Base-by-base conservation (phyloP, 2,329 filamentous ascomycete species). In the Chaetothyriales sp. region DNA sequence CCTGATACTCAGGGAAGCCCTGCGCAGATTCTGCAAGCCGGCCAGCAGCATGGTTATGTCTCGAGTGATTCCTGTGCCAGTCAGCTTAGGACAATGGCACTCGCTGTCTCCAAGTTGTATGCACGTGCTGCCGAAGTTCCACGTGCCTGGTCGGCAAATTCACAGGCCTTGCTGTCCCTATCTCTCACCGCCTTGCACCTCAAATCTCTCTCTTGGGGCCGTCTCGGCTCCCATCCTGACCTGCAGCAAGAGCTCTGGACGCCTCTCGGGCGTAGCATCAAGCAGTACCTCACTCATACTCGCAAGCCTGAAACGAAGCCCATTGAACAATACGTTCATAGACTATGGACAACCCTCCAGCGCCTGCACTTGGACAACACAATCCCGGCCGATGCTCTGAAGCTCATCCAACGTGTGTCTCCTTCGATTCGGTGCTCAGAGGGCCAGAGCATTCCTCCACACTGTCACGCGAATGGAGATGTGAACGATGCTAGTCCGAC, bases 51-150 rank as follows among this genome's bases (percentile, higher is more conserved):
- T 2, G 64, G 65, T 4, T 57, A 53, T n/a, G 50, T 72, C 5
- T 52, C 62, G 2, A 61, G 61, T 22, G 69, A 70, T 40, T 70
- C 70, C 52, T 67, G 68, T 22, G 68, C 68, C 10, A 57, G 67
- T 18, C 70, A 74, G 53, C 60, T 74, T n/a, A 68, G 72, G 51
- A 58, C 69, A 1, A 61, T 73, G 5, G 69, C 72, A 1, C 70
- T 69, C 51, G 66, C 62, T 2, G 54, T 73, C 10, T 49, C 55
- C 9, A 60, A 56, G 47, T 44, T 62, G 22, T 57, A 56, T 46
- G 43, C 54, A 2, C 25, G 47, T 18, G 50, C 50, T 15, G 48
- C 48, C 4, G 55, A 52, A 40, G 47, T 51, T 29, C 28, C 37
- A 10, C 15, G 18, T 18, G 5, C 18, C 13, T 45, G 47, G 10